Evolutionary conservation across 2,329 filamentous ascomycete species (phyloP).

Genomic region (Hansfordia pulvinata): DNA sequence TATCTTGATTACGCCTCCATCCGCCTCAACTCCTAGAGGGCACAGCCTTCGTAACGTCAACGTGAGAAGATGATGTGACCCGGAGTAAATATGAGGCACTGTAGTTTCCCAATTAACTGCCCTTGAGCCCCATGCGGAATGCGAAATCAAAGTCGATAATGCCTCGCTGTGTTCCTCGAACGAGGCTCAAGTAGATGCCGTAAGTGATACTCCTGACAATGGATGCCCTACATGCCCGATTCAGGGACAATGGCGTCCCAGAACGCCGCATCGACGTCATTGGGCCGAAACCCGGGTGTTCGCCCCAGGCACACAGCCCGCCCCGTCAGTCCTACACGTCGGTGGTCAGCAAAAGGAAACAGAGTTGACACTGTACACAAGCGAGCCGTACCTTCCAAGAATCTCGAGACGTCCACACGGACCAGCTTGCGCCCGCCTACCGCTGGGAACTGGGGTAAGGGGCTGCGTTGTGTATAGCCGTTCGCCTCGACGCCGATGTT

Average conservation of each 20-base stretch:
- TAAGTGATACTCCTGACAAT: too few species aligned
- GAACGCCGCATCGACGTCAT: constrained; percentile 14
- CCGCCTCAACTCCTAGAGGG: too few species aligned
- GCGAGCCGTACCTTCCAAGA: constrained; percentile 5
- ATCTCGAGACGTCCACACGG: constrained; percentile 6
- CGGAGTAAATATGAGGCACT: too few species aligned
- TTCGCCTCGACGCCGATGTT: not conserved
- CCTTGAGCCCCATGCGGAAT: too few species aligned
- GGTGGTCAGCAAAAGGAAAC: constrained; percentile 1
- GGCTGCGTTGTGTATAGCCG: constrained; percentile 4
- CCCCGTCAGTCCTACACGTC: constrained; percentile 9
- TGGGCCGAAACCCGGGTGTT: constrained; percentile 14
- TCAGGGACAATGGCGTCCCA: constrained; percentile 16
- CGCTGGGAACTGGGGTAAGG: constrained; percentile 2
- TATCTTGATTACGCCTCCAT: too few species aligned
- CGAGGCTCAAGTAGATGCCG: too few species aligned
- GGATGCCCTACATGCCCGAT: too few species aligned
- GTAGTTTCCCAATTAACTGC: too few species aligned
- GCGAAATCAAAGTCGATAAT: too few species aligned
- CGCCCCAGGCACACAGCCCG: constrained; percentile 14
- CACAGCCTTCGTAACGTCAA: too few species aligned
- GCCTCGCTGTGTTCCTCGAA: too few species aligned
- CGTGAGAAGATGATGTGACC: too few species aligned
- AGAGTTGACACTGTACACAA: constrained; percentile 3
- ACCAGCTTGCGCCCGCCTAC: constrained; percentile 3